Conservation (phyloP, 225 moss, liverwort and hornwort genomes). For the Rhytidiadelphus loreus region DNA sequence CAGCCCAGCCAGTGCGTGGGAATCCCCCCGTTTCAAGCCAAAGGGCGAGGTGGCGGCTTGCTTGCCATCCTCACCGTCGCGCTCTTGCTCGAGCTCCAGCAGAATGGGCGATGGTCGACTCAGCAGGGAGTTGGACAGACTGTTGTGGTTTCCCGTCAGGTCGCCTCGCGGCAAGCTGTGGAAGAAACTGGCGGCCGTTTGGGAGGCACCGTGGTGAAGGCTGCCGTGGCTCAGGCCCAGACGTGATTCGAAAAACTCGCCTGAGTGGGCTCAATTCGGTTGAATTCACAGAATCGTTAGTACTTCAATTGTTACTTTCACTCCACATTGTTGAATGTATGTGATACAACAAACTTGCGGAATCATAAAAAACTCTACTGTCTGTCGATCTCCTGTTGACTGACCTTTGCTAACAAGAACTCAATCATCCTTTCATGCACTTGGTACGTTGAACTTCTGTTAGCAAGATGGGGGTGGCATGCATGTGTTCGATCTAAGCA, state of each 20-base stretch:
- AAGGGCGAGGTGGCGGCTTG: constrained; percentile 16
- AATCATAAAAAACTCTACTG: background rate
- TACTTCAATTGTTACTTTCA: background rate
- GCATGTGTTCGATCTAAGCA: background rate
- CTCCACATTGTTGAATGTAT: background rate
- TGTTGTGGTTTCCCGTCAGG: background rate
- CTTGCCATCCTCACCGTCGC: constrained; percentile 15
- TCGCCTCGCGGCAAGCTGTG: constrained; percentile 6
- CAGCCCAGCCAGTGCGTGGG: background rate
- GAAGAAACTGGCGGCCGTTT: constrained; percentile 16
- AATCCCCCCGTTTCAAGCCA: constrained; percentile 11
- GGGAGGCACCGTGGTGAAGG: background rate
- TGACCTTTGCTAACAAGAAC: too few relatives aligned
- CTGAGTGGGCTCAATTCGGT: background rate
- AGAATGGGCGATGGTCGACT: constrained; percentile 16
- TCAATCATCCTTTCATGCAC: background rate
- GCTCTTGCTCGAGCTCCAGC: constrained; percentile 28
- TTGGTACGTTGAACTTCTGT: background rate
- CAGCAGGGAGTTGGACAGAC: background rate
- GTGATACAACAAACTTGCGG: background rate
- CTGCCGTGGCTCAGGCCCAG: constrained; percentile 4
- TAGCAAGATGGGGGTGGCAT: background rate
- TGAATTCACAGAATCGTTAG: background rate
- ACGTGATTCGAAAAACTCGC: constrained; percentile 26
- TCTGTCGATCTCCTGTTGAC: background rate